Percentiles rank a stretch among this genome's conserved stretches.
phyloP scores from a whole-genome alignment of 164 flowering plant species.

The Litsea cubeba region DNA sequence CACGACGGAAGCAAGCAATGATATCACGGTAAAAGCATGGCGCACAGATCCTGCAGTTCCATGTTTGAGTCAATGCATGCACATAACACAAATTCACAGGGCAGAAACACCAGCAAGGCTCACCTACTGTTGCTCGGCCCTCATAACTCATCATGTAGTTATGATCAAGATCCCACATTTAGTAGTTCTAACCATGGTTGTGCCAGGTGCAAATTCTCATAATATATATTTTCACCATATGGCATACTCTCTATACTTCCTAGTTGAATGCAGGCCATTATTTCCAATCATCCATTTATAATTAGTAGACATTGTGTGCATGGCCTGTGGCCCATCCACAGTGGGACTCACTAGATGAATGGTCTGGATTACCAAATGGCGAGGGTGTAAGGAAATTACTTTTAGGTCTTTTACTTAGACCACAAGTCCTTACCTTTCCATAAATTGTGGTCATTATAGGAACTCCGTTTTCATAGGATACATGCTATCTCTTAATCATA shows the following conservation, averaged over 20 bases:
- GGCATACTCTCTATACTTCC: neutral
- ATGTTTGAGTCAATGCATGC: conserved; percentile 13
- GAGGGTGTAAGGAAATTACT: too few species aligned
- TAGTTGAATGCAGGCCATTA: neutral
- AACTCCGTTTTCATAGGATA: too few species aligned
- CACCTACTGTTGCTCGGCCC: neutral
- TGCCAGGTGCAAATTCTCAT: neutral
- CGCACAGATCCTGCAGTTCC: conserved; percentile 26
- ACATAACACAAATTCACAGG: conserved; percentile 2
- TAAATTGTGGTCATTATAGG: too few species aligned
- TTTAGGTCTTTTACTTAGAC: too few species aligned
- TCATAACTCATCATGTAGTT: neutral
- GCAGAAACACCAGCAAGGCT: neutral
- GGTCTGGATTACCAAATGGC: too few species aligned
- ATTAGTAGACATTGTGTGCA: too few species aligned
- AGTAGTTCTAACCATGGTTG: neutral
- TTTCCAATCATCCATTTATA: too few species aligned
- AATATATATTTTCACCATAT: neutral
- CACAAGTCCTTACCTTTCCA: too few species aligned
- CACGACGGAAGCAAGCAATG: conserved; percentile 47
- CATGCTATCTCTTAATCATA: too few species aligned
- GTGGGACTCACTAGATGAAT: too few species aligned
- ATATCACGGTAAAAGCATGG: conserved; percentile 45
- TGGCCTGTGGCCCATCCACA: too few species aligned
- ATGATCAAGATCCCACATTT: neutral